phyloP scores from a whole-genome alignment of 192 early-diverging fungal species.

The Coemansia brasiliensis region DNA sequence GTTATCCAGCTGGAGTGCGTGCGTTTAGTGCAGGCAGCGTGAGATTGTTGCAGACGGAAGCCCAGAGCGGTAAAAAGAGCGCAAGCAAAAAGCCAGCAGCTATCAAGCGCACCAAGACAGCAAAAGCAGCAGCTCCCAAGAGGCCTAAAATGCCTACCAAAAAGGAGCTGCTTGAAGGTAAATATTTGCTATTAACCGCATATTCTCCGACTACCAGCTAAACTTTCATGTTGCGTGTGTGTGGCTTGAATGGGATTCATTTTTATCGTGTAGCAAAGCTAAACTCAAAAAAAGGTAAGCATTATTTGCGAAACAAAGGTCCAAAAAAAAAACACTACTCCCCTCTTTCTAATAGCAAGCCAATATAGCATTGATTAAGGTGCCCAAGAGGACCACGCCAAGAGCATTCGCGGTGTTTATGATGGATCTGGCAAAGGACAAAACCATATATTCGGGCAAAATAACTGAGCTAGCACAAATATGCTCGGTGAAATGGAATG shows the following conservation, averaged over 20 bases:
- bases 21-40: neutral
- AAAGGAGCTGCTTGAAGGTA: conserved; percentile 36
- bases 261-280: conserved; percentile 13
- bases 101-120: no score
- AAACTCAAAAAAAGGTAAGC: conserved; percentile 17
- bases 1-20: neutral
- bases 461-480: conserved; percentile 13
- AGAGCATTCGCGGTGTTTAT: conserved; percentile 18
- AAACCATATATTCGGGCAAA: no score
- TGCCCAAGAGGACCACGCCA: conserved; percentile 12
- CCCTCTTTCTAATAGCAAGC: no score
- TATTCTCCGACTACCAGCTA: no score
- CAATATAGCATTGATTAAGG: conserved; percentile 20
- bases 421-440: neutral
- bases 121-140: conserved; percentile 2
- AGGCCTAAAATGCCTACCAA: conserved; percentile 17
- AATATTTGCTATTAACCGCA: neutral
- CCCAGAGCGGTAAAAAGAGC: neutral
- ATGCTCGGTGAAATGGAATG: conserved; percentile 19
- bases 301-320: neutral
- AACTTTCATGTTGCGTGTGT: neutral
- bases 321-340: no score
- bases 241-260: neutral
- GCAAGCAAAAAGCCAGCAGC: conserved; percentile 11
- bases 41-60: neutral